Percentiles rank a stretch among this genome's conserved stretches.
phyloP scores from a whole-genome alignment of 441 rosid species.

The Metrosideros polymorpha region DNA sequence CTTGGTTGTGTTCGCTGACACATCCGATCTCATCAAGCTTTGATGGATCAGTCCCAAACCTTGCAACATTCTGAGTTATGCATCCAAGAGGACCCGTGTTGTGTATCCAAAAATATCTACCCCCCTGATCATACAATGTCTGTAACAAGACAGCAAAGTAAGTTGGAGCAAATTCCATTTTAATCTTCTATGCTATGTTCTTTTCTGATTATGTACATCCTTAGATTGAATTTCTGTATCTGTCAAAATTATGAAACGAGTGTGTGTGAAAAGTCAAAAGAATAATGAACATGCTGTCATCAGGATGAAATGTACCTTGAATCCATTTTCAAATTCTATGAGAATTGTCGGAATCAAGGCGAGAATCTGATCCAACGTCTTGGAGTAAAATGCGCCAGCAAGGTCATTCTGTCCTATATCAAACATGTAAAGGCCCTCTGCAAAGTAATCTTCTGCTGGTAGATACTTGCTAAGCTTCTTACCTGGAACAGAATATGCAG shows the following conservation, averaged over 20 bases:
- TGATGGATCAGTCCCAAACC: constrained; percentile 71
- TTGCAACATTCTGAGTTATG: constrained; percentile 76
- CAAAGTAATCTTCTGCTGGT: constrained; percentile 56
- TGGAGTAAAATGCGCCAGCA: constrained; percentile 91
- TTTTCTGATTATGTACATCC: neutral
- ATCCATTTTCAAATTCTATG: constrained; percentile 59
- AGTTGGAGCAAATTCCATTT: neutral
- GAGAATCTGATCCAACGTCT: constrained; percentile 65
- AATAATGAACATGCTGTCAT: neutral
- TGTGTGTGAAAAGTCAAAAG: neutral
- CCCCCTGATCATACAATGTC: constrained; percentile 76
- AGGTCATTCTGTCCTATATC: constrained; percentile 97
- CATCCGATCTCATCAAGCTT: constrained; percentile 87
- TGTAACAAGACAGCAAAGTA: constrained; percentile 7
- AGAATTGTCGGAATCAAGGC: constrained; percentile 64
- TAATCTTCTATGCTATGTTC: neutral
- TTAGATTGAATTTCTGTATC: neutral
- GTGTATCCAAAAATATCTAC: constrained; percentile 84
- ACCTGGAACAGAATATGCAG: constrained; percentile 26
- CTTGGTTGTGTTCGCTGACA: constrained; percentile 68
- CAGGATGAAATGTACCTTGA: constrained; percentile 41
- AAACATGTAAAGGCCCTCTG: constrained; percentile 79
- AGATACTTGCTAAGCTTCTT: constrained; percentile 42
- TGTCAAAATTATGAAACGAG: neutral
- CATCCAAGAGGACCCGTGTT: constrained; percentile 95